These are phyloP conservation scores for Neurospora sp. DNA, from an alignment of 495 filamentous ascomycete genomes.

Conservation along the genomic window DNA sequence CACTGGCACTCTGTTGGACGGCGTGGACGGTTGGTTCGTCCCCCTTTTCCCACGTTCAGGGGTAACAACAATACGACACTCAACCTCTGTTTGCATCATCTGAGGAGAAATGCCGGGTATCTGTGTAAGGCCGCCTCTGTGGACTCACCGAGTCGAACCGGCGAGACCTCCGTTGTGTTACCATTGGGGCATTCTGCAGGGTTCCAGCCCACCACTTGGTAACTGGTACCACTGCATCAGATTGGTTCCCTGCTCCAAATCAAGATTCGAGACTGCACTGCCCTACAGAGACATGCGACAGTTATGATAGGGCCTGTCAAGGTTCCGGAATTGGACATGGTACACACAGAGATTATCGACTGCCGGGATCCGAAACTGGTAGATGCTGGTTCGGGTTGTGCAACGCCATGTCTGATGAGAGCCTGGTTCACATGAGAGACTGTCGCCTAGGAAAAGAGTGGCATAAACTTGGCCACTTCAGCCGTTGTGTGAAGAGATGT, in stretches of 20 bases:
- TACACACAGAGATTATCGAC: not conserved
- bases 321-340: not conserved
- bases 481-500: not conserved
- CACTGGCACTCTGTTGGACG: not conserved
- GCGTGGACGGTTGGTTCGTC: not conserved
- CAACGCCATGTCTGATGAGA: not conserved
- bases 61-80: not conserved
- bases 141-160: not conserved
- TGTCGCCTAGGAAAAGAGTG: not conserved
- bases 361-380: not conserved
- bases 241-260: not conserved
- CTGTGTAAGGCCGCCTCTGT: not conserved
- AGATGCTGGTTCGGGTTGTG: not conserved
- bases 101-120: not conserved
- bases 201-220: not conserved
- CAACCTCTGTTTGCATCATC: not conserved
- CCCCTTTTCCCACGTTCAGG: not conserved
- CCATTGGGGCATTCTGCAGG: not conserved
- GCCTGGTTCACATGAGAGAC: not conserved
- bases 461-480: not conserved
- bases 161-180: not conserved
- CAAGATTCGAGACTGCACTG: not conserved
- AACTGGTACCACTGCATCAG: not conserved
- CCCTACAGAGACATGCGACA: not conserved
- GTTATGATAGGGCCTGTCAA: not conserved